These are phyloP conservation scores for Colletotrichum echinochloae DNA, from an alignment of 2,329 filamentous ascomycete genomes.

Conservation along the genomic window DNA sequence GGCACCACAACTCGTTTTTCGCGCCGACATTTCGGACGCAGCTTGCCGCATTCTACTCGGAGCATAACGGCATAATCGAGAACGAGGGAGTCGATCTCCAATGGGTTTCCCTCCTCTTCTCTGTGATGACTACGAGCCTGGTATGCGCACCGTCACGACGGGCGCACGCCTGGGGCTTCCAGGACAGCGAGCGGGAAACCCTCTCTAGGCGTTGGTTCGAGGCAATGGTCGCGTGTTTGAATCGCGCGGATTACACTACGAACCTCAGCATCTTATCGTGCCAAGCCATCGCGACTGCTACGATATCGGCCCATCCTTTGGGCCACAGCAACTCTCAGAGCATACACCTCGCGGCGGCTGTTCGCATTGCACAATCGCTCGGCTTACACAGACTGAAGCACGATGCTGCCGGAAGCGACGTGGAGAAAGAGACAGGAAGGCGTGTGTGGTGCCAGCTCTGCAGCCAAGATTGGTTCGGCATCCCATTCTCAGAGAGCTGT, in stretches of 20 bases:
- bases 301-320: constrained; percentile 62
- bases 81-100: constrained; percentile 53
- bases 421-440: constrained; percentile 49
- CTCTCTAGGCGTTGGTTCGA: constrained; percentile 60
- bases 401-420: constrained; percentile 39
- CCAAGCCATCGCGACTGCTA: constrained; percentile 60
- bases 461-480: constrained; percentile 53
- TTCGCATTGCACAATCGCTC: constrained; percentile 60
- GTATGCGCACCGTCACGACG: constrained; percentile 52
- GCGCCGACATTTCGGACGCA: constrained; percentile 51
- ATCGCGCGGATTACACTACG: constrained; percentile 59
- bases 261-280: constrained; percentile 56
- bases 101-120: constrained; percentile 59
- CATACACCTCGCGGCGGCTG: constrained; percentile 57
- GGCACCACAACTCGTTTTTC: constrained; percentile 45
- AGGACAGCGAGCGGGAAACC: constrained; percentile 52
- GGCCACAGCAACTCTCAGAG: constrained; percentile 61
- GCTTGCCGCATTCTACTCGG: constrained; percentile 52
- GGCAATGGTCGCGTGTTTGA: constrained; percentile 57
- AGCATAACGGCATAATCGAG: constrained; percentile 49
- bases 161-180: constrained; percentile 57
- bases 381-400: constrained; percentile 56
- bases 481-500: constrained; percentile 55
- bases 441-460: constrained; percentile 53
- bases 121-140: constrained; percentile 57